Conservation (phyloP, 495 filamentous ascomycete genomes). For the Xylaria castorea region DNA sequence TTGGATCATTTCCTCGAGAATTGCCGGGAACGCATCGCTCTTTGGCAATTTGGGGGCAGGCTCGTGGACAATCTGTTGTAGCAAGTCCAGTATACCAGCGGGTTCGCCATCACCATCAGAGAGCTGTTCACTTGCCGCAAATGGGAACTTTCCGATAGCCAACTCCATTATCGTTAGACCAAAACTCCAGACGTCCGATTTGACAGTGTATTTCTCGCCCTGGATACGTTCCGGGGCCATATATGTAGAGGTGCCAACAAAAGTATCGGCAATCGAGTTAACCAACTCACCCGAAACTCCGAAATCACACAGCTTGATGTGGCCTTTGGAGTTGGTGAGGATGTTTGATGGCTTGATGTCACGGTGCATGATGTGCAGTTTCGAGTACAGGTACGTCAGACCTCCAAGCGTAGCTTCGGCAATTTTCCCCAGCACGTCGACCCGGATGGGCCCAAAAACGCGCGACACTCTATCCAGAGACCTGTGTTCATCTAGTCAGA, state of each 20-base stretch:
- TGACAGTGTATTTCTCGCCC: constrained; percentile 94
- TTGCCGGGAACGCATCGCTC: constrained; percentile 94
- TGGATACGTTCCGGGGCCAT: constrained; percentile 99
- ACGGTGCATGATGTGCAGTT: constrained; percentile 96
- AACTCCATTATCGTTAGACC: constrained; percentile 96
- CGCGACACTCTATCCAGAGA: constrained; percentile 95
- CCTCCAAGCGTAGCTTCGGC: constrained; percentile 96
- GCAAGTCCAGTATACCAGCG: constrained; percentile 91
- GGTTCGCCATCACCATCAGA: constrained; percentile 74
- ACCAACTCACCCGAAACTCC: constrained; percentile 95
- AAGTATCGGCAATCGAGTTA: constrained; percentile 96
- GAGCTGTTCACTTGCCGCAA: constrained; percentile 75
- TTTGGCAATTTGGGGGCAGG: constrained; percentile 91
- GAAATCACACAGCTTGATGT: constrained; percentile 98
- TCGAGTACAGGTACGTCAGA: constrained; percentile 90
- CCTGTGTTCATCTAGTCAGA: constrained; percentile 59
- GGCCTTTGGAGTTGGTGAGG: constrained; percentile 88
- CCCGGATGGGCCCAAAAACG: constrained; percentile 90
- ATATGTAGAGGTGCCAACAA: constrained; percentile 97
- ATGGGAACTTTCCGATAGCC: constrained; percentile 95
- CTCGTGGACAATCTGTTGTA: constrained; percentile 98
- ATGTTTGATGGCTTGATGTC: constrained; percentile 99
- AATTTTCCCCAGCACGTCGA: constrained; percentile 99
- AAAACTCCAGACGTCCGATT: constrained; percentile 98
- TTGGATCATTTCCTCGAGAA: constrained; percentile 94